A percentile compares a stretch with the other conserved stretches of the same genome.
These are phyloP conservation scores for Cytospora piceicola DNA, from an alignment of 2,329 filamentous ascomycete genomes.

Conservation along the genomic window DNA sequence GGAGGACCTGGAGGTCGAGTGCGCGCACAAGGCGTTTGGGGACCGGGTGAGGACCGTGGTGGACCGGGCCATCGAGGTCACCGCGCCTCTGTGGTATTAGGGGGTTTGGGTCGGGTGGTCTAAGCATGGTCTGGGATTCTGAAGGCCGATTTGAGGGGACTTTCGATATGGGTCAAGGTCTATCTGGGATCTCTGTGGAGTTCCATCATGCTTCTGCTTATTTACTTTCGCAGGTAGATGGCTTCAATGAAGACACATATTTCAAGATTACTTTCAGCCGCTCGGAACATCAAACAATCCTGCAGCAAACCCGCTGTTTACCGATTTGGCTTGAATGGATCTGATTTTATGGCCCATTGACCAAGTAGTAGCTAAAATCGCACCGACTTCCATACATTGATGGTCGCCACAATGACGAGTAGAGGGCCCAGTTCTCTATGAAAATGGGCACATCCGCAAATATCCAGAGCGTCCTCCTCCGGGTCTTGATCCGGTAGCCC, in stretches of 20 bases:
- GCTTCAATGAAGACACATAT: background rate
- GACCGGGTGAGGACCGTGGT: conserved; percentile 89
- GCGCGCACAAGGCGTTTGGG: conserved; percentile 73
- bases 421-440: background rate
- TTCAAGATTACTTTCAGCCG: background rate
- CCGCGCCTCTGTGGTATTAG: conserved; percentile 71
- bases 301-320: background rate
- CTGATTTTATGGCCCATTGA: background rate
- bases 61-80: conserved; percentile 85
- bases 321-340: background rate
- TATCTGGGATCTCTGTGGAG: background rate
- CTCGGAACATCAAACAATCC: background rate
- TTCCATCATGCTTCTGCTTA: background rate
- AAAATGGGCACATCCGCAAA: background rate
- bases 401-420: background rate
- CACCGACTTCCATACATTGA: background rate
- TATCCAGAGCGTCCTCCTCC: background rate
- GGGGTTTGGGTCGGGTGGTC: too few relatives aligned
- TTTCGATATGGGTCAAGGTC: background rate
- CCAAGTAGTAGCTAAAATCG: background rate
- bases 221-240: background rate
- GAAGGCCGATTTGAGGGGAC: background rate
- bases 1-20: conserved; percentile 89
- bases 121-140: background rate
- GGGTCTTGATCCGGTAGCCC: background rate